A percentile compares a stretch with the other conserved stretches of the same genome.
These are phyloP conservation scores for Ceratocystis papillata DNA, from an alignment of 2,329 filamentous ascomycete genomes.

Conservation along the genomic window DNA sequence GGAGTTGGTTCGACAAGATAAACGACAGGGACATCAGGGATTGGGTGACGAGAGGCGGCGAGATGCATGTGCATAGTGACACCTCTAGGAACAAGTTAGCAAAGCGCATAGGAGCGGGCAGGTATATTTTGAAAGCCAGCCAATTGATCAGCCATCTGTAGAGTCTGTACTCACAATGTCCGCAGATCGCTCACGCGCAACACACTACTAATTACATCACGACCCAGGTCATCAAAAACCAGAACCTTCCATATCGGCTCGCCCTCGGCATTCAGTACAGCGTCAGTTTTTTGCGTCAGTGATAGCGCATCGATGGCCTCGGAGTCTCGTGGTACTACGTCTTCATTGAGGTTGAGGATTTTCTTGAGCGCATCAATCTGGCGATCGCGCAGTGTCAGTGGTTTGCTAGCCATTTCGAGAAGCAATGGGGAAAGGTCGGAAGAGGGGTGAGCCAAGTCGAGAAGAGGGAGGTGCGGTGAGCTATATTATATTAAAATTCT, in stretches of 20 bases:
- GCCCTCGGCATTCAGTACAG: constrained; percentile 73
- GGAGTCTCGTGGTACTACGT: constrained; percentile 46
- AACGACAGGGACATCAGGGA: constrained; percentile 90
- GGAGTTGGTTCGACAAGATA: constrained; percentile 88
- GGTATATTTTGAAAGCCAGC: no score
- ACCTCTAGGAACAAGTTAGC: constrained; percentile 37
- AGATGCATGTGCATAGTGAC: constrained; percentile 86
- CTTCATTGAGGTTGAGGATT: constrained; percentile 88
- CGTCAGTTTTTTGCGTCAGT: constrained; percentile 49
- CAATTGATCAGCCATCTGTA: background rate
- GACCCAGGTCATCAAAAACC: constrained; percentile 81
- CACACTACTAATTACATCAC: constrained; percentile 95
- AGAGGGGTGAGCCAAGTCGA: background rate
- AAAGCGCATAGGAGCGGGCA: background rate
- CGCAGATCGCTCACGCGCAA: constrained; percentile 86
- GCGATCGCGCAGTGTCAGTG: constrained; percentile 21
- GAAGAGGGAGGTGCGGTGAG: background rate
- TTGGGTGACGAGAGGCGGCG: constrained; percentile 58
- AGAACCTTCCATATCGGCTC: constrained; percentile 97
- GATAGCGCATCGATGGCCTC: constrained; percentile 50
- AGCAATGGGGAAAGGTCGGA: background rate
- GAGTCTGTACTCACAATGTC: constrained; percentile 43
- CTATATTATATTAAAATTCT: no score
- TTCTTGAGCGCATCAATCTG: constrained; percentile 62
- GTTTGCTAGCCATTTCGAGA: constrained; percentile 13